Percentiles rank a stretch among this genome's conserved stretches.
These are phyloP conservation scores for Discostella stelligera DNA, from an alignment of 352 stramenopile genomes.

Conservation along the genomic window DNA sequence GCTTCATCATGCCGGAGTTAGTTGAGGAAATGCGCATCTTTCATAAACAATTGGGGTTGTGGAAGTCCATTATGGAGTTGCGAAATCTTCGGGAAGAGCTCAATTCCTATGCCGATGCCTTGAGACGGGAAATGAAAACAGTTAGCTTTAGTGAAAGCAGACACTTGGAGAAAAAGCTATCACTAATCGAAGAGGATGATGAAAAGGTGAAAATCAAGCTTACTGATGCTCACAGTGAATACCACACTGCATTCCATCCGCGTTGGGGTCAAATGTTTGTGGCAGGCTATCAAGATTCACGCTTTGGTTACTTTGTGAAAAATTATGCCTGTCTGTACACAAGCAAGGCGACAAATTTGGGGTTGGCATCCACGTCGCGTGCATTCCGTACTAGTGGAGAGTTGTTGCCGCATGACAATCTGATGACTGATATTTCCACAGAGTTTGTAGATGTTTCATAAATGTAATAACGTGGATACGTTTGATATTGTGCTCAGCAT, in stretches of 20 bases:
- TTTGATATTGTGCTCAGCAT: not conserved
- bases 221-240: conserved; percentile 56
- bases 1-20: conserved; percentile 87
- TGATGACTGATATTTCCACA: conserved; percentile 45
- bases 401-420: conserved; percentile 66
- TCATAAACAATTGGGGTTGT: conserved; percentile 48
- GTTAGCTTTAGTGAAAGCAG: conserved; percentile 14
- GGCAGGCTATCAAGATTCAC: conserved; percentile 85
- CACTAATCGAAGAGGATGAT: conserved; percentile 69
- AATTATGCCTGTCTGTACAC: conserved; percentile 88
- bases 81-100: conserved; percentile 78
- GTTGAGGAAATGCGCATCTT: conserved; percentile 78
- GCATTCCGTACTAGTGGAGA: conserved; percentile 74
- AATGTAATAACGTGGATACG: not conserved
- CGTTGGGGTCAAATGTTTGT: conserved; percentile 83
- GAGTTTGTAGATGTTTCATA: conserved; percentile 27
- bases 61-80: conserved; percentile 63
- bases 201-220: conserved; percentile 71
- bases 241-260: conserved; percentile 84
- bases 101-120: conserved; percentile 49
- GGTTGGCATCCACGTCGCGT: conserved; percentile 57
- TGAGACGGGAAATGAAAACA: conserved; percentile 38
- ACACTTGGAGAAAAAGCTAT: conserved; percentile 40
- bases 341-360: conserved; percentile 83
- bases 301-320: conserved; percentile 85